A percentile compares a stretch with the other conserved stretches of the same genome.
phyloP scores from a whole-genome alignment of 2,329 filamentous ascomycete species.

The Aspergillus aculeatus region DNA sequence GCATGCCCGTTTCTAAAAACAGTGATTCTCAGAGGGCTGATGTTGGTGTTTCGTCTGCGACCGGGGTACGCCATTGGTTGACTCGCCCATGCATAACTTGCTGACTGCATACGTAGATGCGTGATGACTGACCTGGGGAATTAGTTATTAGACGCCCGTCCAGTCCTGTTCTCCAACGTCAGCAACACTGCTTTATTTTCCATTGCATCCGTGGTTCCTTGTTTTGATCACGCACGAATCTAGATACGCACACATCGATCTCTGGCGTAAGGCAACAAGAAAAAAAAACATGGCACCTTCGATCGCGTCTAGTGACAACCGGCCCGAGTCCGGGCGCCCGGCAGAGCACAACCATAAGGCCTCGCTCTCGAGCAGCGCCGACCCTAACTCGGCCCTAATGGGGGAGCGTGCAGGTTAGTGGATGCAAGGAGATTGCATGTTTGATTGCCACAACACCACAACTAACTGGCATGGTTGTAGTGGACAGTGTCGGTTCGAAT shows the following conservation, averaged over 20 bases:
- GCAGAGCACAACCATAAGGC: not conserved
- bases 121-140: not conserved
- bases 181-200: not conserved
- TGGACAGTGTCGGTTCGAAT: constrained; percentile 5
- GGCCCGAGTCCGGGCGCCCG: not conserved
- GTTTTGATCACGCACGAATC: not conserved
- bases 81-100: not conserved
- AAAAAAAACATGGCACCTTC: not conserved
- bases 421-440: not conserved
- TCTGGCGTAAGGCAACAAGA: not conserved
- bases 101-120: not conserved
- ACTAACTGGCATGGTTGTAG: not conserved
- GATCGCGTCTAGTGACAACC: not conserved
- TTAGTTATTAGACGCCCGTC: not conserved
- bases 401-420: not conserved
- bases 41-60: not conserved
- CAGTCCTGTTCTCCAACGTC: not conserved
- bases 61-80: not conserved
- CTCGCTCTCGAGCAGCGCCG: not conserved
- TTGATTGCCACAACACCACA: not conserved
- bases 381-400: not conserved
- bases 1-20: not conserved
- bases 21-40: not conserved
- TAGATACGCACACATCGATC: not conserved
- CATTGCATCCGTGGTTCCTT: not conserved